These are phyloP conservation scores for Cyclotella sp. DNA, from an alignment of 108 stramenopile genomes.

Conservation along the genomic window DNA sequence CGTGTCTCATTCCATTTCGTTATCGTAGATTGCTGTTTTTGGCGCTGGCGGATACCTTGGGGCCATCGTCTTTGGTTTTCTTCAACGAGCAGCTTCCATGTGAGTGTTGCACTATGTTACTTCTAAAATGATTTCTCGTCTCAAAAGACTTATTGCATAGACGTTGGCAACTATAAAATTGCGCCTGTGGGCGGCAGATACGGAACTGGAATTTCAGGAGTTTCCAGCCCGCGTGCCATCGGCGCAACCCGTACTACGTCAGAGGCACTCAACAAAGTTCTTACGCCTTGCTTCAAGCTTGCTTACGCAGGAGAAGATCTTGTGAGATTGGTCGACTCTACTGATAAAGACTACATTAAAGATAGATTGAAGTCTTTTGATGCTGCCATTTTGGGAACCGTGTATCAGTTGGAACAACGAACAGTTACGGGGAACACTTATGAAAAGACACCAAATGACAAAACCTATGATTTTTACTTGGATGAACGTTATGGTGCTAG, in stretches of 20 bases:
- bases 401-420: conserved; percentile 61
- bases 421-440: conserved; percentile 69
- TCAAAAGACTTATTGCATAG: neutral
- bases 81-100: conserved; percentile 73
- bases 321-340: conserved; percentile 67
- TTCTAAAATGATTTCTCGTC: neutral
- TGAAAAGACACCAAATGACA: conserved; percentile 78
- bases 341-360: conserved; percentile 52
- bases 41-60: conserved; percentile 83
- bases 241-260: conserved; percentile 65
- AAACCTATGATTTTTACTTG: conserved; percentile 80
- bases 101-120: conserved; percentile 16
- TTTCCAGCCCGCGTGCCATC: conserved; percentile 58
- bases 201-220: conserved; percentile 75
- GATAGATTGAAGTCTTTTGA: conserved; percentile 61
- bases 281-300: conserved; percentile 67
- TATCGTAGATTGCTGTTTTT: conserved; percentile 63
- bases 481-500: conserved; percentile 55
- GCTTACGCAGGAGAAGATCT: conserved; percentile 77
- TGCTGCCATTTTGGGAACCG: conserved; percentile 68
- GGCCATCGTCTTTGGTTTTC: conserved; percentile 71
- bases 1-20: neutral
- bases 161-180: neutral
- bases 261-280: conserved; percentile 59
- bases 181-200: conserved; percentile 39